Evolutionary conservation across 2,329 filamentous ascomycete genomes (phyloP).

Genomic region (Furcasterigmium furcatum): DNA sequence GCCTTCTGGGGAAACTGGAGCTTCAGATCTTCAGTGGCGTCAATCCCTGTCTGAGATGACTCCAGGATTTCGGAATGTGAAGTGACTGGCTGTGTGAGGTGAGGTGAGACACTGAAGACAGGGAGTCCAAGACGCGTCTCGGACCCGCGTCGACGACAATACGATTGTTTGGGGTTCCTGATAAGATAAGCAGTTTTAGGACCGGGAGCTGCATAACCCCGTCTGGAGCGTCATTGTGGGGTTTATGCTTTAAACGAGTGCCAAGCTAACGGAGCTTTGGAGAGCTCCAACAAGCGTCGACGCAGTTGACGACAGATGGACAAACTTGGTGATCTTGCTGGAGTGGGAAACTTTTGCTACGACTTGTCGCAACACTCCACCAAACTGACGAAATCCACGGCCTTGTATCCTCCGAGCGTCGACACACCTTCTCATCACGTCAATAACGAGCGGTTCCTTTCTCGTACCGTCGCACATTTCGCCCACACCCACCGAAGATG

Average conservation of each 20-base stretch:
- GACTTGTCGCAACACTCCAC: no score
- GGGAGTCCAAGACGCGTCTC: background rate
- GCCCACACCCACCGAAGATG: conserved; percentile 46
- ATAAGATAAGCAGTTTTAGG: background rate
- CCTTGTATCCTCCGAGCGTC: no score
- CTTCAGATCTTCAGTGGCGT: background rate
- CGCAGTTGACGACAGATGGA: background rate
- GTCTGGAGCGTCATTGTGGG: no score
- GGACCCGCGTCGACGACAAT: background rate
- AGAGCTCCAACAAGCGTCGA: background rate
- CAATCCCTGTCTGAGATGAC: background rate
- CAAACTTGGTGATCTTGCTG: background rate
- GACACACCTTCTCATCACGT: no score
- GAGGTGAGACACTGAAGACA: background rate
- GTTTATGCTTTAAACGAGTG: background rate
- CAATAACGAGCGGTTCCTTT: no score
- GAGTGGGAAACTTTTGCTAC: background rate
- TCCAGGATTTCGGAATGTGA: background rate
- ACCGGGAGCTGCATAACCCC: no score
- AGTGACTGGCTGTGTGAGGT: background rate
- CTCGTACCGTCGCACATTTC: no score
- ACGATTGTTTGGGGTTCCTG: background rate
- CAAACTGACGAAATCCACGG: no score
- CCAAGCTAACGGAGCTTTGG: background rate
- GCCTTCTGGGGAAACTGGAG: background rate